A percentile compares a stretch with the other conserved stretches of the same genome.
Evolutionary conservation across 495 filamentous ascomycete species (phyloP).

Genomic region (Penicillium lividum): DNA sequence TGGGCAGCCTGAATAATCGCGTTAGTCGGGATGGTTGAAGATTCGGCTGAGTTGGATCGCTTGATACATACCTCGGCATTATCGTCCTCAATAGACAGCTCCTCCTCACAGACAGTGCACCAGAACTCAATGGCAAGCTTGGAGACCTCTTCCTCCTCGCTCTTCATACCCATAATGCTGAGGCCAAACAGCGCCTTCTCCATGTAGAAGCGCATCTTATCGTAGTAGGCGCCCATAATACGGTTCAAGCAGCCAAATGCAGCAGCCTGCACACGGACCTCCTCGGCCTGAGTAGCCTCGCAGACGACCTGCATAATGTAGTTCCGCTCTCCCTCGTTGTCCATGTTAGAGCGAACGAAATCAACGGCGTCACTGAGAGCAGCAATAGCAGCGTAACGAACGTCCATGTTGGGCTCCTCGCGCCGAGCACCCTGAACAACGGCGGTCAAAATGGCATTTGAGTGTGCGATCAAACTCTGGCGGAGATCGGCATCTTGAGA

Average conservation of each 20-base stretch:
- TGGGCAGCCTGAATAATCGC: slow-evolving; percentile 49
- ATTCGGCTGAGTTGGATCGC: neutral
- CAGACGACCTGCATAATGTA: slow-evolving; percentile 99
- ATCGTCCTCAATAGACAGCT: slow-evolving; percentile 95
- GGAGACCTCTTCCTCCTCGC: slow-evolving; percentile 92
- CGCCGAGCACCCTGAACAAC: slow-evolving; percentile 97
- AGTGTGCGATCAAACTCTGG: slow-evolving; percentile 77
- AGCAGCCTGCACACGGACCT: slow-evolving; percentile 87
- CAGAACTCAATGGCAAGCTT: slow-evolving; percentile 99
- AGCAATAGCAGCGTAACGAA: slow-evolving; percentile 86
- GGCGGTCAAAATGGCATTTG: slow-evolving; percentile 95
- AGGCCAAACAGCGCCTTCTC: slow-evolving; percentile 98
- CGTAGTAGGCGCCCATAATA: slow-evolving; percentile 97
- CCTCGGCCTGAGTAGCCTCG: slow-evolving; percentile 91
- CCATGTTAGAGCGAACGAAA: slow-evolving; percentile 96
- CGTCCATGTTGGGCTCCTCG: slow-evolving; percentile 87
- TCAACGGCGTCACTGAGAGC: slow-evolving; percentile 96
- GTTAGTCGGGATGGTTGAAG: neutral
- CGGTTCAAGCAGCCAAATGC: slow-evolving; percentile 96
- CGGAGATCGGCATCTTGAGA: slow-evolving; percentile 86
- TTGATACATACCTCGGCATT: slow-evolving; percentile 70
- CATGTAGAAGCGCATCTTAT: slow-evolving; percentile 99
- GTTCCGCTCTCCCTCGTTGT: slow-evolving; percentile 97
- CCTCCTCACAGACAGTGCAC: slow-evolving; percentile 99
- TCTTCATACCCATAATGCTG: slow-evolving; percentile 99